These are phyloP conservation scores for Ceratocystis colombiana DNA, from an alignment of 2,329 filamentous ascomycete species.

Conservation along the genomic window DNA sequence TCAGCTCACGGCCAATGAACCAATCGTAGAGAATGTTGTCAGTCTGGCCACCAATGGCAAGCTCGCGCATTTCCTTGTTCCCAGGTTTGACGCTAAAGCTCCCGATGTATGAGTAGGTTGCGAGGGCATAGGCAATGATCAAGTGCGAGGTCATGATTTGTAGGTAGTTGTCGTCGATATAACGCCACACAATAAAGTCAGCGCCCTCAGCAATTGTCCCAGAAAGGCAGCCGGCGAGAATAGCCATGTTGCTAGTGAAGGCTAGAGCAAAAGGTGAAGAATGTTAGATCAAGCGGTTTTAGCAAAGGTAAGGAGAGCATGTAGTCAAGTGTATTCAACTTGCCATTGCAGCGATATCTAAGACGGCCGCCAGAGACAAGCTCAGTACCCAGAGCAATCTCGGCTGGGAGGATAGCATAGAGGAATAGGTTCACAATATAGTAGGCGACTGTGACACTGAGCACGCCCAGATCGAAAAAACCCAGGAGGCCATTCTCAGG, in stretches of 20 bases:
- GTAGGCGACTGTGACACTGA: slow-evolving; percentile 63
- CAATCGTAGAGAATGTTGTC: slow-evolving; percentile 90
- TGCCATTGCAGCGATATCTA: slow-evolving; percentile 74
- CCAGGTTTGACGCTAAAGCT: slow-evolving; percentile 74
- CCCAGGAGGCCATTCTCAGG: slow-evolving; percentile 58
- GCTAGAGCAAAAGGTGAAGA: slow-evolving; percentile 39
- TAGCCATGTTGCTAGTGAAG: slow-evolving; percentile 63
- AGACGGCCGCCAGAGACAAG: slow-evolving; percentile 62
- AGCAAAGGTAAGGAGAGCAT: neutral
- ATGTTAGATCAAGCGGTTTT: neutral
- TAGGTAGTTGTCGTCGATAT: slow-evolving; percentile 82
- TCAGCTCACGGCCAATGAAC: slow-evolving; percentile 92
- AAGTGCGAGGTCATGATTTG: slow-evolving; percentile 78
- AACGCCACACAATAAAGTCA: slow-evolving; percentile 81
- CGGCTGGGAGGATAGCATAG: slow-evolving; percentile 65
- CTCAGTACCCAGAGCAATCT: slow-evolving; percentile 58
- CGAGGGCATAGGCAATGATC: slow-evolving; percentile 60
- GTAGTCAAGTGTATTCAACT: slow-evolving; percentile 26
- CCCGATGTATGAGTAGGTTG: slow-evolving; percentile 68
- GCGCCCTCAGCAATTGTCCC: slow-evolving; percentile 70
- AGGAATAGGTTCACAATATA: slow-evolving; percentile 66
- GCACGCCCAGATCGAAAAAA: slow-evolving; percentile 59
- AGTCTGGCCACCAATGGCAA: slow-evolving; percentile 70
- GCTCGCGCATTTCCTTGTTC: slow-evolving; percentile 61
- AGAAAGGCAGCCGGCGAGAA: slow-evolving; percentile 57